Evolutionary conservation across 192 early-diverging fungal species (phyloP).

Genomic region (Paraglomus brasilianum): DNA sequence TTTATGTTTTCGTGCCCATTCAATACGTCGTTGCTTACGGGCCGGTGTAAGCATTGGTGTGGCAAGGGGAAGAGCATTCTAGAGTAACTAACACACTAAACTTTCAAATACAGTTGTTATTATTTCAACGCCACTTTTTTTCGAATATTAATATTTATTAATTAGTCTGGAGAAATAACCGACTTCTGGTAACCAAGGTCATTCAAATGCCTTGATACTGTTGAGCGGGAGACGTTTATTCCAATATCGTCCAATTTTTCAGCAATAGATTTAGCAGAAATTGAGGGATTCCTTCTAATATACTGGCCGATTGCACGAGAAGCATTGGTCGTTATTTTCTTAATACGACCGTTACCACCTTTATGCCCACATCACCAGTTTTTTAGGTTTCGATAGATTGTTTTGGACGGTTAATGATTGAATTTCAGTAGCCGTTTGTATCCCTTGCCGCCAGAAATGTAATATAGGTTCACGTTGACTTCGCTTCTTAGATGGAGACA

Average conservation of each 20-base stretch:
- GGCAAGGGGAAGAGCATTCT: not conserved
- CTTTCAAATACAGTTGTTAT: too few species aligned
- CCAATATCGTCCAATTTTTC: slow-evolving; percentile 2
- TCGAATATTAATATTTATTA: too few species aligned
- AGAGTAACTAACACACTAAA: too few species aligned
- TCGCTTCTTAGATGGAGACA: slow-evolving; percentile 2
- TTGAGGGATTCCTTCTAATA: slow-evolving; percentile 10
- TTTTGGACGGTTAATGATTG: slow-evolving; percentile 7
- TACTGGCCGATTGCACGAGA: slow-evolving; percentile 6
- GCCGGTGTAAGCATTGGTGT: not conserved
- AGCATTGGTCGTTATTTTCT: slow-evolving; percentile 2
- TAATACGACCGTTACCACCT: not conserved
- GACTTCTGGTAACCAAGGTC: not conserved
- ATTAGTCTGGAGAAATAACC: not conserved
- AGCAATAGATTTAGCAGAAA: slow-evolving; percentile 7
- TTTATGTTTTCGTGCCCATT: slow-evolving; percentile 4
- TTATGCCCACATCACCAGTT: slow-evolving; percentile 6
- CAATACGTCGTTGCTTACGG: not conserved
- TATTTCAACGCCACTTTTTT: too few species aligned
- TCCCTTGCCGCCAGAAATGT: slow-evolving; percentile 23
- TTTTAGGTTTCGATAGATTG: slow-evolving; percentile 10
- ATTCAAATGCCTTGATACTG: slow-evolving; percentile 13
- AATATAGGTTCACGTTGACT: not conserved
- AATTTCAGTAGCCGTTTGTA: slow-evolving; percentile 17
- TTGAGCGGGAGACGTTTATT: slow-evolving; percentile 15